Base-by-base conservation (phyloP, 1,139 yeast genomes). In the Taphrina flavorubra region DNA sequence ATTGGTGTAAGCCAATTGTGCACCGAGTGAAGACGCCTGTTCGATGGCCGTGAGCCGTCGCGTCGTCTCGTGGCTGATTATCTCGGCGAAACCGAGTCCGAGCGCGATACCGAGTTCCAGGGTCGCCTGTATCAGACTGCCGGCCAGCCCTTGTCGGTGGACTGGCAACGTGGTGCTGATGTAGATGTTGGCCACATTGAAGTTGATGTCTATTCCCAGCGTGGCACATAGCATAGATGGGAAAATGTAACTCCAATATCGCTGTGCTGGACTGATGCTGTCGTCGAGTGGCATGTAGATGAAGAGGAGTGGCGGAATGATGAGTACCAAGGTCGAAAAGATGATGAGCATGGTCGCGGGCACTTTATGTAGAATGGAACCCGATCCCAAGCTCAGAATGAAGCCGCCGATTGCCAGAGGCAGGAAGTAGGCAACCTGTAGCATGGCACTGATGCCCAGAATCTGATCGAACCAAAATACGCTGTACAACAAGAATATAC, bases 101-200 rank as follows among this genome's bases (percentile, higher is more conserved):
- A 56, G 60, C 34, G 60, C 60, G 34, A 56, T n/a, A 11, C 60
- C 60, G 11, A 56, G 46, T 40, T 56, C 60, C 18, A 56, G 60
- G 16, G 60, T 56, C 14, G 49, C 49, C 20, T 56, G 60, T 7
- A 56, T 40, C 34, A 56, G 60, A 40, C 60, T 56, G 11, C 60
- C 60, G n/a, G 60, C 60, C 37, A 56, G 49, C 3, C 60, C 60
- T 20, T 56, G 60, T 25, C 37, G 47, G 18, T 36, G 37, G 13
- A 39, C 34, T 14, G 60, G 60, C 16, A 56, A 16, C n/a, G 60
- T 39, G 36, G 60, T 56, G 40, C 60, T 56, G 60, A 56, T 40
- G 60, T 25, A 56, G 36, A 56, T 56, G 60, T 56, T 56, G 47
- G 60, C 60, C 47, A 56, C 49, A 34, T 56, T 56, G 60, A 56